Base-by-base conservation (phyloP, 2,329 filamentous ascomycete species). In the Calonectria fujianensis region DNA sequence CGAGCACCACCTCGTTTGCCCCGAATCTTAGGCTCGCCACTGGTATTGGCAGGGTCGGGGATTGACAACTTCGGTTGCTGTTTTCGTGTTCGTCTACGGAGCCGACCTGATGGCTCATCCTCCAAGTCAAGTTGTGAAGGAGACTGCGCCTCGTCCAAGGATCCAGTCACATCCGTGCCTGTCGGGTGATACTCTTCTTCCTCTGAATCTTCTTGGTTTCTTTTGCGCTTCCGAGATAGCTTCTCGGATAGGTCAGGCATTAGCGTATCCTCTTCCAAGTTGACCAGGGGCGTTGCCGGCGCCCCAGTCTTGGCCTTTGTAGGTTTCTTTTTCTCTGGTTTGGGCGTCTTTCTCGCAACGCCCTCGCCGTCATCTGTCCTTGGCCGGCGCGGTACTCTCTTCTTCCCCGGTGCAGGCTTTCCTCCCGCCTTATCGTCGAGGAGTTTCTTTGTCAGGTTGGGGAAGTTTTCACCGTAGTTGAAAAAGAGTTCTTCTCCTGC, bases 401-500 rank as follows among this genome's bases (percentile, higher is more conserved):
- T 83, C 45, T 48, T 20, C 45, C 18, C 59, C 78, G 69, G 18
- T 75, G 45, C 80, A 37, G 82, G 75, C 72, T 84, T 83, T 61
- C 78, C 80, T 74, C 82, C 82, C 52, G 83, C 83, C 78, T 85
- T 85, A 76, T 84, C 80, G 74, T 86, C 85, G 69, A 86, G 81
- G 59, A 86, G 78, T 77, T 86, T 86, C 82, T 86, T 85, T 8
- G 84, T 91, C 72, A 93, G 82, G 73, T 93, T 92, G 16, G 91
- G 90, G 79, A 93, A 93, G 75, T 92, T 91, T 80, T 93, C 90
- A 52, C 94, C 94, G 79, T 97, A 97, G 81, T 96, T 91, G 84
- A 96, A 97, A 82, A 95, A 94, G 0, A 97, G 86, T 83, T 97
- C 95, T 75, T 95, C 93, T 31, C 95, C 95, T 4, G 90, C 88